Evolutionary conservation across 768 basidiomycete genomes (phyloP).

Genomic region (Lyophyllum atratum): DNA sequence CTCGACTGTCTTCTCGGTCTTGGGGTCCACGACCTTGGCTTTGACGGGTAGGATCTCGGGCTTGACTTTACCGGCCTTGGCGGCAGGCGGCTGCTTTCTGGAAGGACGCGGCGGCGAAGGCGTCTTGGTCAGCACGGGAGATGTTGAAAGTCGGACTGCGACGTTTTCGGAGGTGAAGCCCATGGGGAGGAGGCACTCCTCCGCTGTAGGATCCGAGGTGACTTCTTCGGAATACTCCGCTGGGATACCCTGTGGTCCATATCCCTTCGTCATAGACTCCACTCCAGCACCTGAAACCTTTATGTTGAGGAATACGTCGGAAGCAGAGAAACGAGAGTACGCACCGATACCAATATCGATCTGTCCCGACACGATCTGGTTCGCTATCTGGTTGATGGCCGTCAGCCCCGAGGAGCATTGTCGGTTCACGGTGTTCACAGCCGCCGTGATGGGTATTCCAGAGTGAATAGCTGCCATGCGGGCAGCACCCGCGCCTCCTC

Average conservation of each 20-base stretch:
- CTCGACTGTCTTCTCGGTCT: conserved; percentile 64
- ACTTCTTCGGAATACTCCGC: conserved; percentile 67
- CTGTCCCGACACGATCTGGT: conserved; percentile 74
- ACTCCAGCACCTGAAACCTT: conserved; percentile 81
- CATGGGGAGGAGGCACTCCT: conserved; percentile 86
- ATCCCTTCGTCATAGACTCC: conserved; percentile 87
- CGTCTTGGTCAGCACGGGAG: conserved; percentile 77
- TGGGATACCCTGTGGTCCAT: conserved; percentile 52
- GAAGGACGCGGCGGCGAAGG: conserved; percentile 83
- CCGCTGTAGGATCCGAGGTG: conserved; percentile 64
- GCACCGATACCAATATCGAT: conserved; percentile 89
- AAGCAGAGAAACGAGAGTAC: conserved; percentile 20
- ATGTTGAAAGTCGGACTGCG: conserved; percentile 74
- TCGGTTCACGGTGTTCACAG: conserved; percentile 84
- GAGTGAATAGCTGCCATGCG: conserved; percentile 88
- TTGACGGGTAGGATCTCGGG: conserved; percentile 84
- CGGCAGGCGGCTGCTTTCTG: conserved; percentile 80
- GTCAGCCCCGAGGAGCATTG: conserved; percentile 90
- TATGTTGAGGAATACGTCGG: conserved; percentile 3
- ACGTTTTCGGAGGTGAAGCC: conserved; percentile 96
- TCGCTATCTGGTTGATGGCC: conserved; percentile 81
- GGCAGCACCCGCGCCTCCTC: conserved; percentile 78
- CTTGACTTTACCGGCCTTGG: conserved; percentile 80
- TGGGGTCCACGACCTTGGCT: conserved; percentile 69
- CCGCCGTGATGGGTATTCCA: conserved; percentile 76